Evolutionary conservation across 176 grass and related monocot species (phyloP), one percentile per base, ranked within the genome.

Genomic region (Rhynchospora pubera): DNA sequence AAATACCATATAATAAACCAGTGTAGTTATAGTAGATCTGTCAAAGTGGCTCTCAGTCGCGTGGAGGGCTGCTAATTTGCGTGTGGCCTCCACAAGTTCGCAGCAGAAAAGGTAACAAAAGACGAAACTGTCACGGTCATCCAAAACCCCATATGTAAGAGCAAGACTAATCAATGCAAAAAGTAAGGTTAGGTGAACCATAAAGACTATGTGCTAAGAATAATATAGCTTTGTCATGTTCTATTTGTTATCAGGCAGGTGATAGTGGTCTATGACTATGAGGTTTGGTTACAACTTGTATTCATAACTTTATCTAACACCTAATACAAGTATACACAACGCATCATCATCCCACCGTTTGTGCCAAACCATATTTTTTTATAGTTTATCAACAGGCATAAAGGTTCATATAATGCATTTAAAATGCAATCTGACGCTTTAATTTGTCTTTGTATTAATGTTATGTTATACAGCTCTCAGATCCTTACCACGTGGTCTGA

Each of bases 1-100:
- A 39, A 39, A 39, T 39, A 39, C 34, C 39, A 61, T 61, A 60
- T 19, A 60, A 79, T 19, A 19, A 62, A 80, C 62, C 2, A 42
- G 56, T 80, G 52, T 23, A 15, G 77, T 80, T 62, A 55, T 56
- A 75, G 45, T 76, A 32, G 72, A 0, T 6, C 6, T 30, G 46
- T 51, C 47, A 53, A n/a, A 7, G 23, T 22, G 16, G 5, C 22
- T 55, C 5, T 76, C 46, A 0, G 48, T 76, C 4, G 48, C 13
- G 47, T 55, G n/a, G 24, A 80, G 30, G 53, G 77, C 42, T 60
- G 32, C 57, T 80, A 80, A 62, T 62, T 63, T 58, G 78, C 78
- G 78, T 62, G 78, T 62, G 78, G 34, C 78, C 3, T 5, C 34
- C 78, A 62, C 58, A 45, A 62, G 78, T 57, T 80, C 11, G 48